These are phyloP conservation scores for Gleditsia sinensis DNA, from an alignment of 306 rosid species.

Conservation along the genomic window DNA sequence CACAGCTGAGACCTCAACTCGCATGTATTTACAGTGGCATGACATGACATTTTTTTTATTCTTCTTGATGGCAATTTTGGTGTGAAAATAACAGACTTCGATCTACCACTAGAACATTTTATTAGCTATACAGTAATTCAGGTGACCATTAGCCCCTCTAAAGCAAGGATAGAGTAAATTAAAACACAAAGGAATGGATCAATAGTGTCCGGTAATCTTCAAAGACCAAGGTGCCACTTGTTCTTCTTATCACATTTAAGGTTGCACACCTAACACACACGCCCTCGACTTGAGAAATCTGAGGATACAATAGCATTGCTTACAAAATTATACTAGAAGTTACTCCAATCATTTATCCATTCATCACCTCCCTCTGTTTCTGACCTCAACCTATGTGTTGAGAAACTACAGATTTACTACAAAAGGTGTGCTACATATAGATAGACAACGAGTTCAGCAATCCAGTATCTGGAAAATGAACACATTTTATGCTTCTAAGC, in stretches of 20 bases:
- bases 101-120: neutral
- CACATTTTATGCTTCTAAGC: conserved; percentile 14
- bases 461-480: neutral
- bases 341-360: neutral
- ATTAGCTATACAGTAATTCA: neutral
- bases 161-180: neutral
- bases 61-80: neutral
- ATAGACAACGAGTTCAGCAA: neutral
- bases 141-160: neutral
- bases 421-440: neutral
- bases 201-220: neutral
- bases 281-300: neutral
- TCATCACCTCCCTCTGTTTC: too few relatives aligned
- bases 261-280: neutral
- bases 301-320: neutral
- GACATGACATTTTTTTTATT: neutral
- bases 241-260: neutral
- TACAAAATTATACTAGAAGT: neutral
- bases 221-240: neutral
- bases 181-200: neutral
- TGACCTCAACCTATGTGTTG: neutral
- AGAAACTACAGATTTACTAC: conserved; percentile 3
- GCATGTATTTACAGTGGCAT: neutral
- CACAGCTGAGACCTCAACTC: neutral
- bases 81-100: neutral